phyloP scores from a whole-genome alignment of 2,329 filamentous ascomycete species.

The Tolypocladium endophyticum region DNA sequence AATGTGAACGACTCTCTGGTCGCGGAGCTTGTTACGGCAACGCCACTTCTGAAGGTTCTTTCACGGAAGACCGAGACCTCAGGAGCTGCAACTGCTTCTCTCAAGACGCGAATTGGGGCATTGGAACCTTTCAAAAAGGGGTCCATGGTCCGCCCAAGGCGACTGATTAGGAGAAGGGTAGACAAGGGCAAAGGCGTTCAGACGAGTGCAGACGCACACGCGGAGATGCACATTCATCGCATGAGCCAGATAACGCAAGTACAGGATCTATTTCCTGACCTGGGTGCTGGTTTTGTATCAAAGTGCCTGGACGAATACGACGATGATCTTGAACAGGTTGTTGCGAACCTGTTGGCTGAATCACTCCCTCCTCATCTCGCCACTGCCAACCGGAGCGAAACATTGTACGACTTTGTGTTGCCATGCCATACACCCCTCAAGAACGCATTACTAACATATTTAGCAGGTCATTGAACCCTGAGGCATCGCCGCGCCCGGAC shows the following conservation, averaged over 20 bases:
- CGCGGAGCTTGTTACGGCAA: conserved; percentile 69
- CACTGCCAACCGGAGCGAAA: conserved; percentile 51
- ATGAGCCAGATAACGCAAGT: conserved; percentile 81
- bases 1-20: conserved; percentile 63
- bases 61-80: conserved; percentile 40
- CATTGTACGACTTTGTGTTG: conserved; percentile 36
- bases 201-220: conserved; percentile 23
- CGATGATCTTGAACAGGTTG: conserved; percentile 68
- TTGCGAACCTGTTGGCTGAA: conserved; percentile 71
- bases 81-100: conserved; percentile 39
- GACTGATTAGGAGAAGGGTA: conserved; percentile 40
- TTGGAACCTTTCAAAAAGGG: conserved; percentile 52
- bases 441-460: conserved; percentile 7
- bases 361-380: conserved; percentile 61
- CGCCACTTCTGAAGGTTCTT: conserved; percentile 60
- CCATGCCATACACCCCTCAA: neutral
- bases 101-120: conserved; percentile 49
- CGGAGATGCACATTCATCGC: conserved; percentile 61
- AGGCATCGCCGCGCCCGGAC: conserved; percentile 17
- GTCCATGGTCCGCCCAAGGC: conserved; percentile 37
- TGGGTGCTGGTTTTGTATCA: conserved; percentile 74
- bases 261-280: conserved; percentile 85
- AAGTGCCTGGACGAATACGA: conserved; percentile 70
- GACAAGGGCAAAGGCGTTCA: conserved; percentile 55
- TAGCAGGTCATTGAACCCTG: conserved; percentile 16